phyloP scores from a whole-genome alignment of 345 rosid genomes.

The Euphorbia lathyris region DNA sequence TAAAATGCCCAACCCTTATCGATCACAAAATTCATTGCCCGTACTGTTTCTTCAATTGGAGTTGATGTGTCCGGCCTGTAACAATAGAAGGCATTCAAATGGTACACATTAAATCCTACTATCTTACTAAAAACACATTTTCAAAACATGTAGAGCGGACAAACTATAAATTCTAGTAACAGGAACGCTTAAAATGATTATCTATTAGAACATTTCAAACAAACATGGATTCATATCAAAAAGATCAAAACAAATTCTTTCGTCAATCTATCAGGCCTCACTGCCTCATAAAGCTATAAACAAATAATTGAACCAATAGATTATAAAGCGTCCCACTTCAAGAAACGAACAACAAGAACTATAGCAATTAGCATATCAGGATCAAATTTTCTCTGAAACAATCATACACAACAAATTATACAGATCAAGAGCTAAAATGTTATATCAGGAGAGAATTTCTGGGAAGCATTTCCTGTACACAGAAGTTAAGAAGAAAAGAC shows the following conservation, averaged over 20 bases:
- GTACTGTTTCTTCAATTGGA: slow-evolving; percentile 94
- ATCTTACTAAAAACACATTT: neutral
- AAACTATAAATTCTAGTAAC: neutral
- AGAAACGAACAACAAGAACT: neutral
- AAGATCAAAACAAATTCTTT: neutral
- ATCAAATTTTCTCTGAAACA: neutral
- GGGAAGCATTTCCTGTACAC: neutral
- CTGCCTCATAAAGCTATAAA: neutral
- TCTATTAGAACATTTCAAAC: neutral
- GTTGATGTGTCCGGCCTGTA: slow-evolving; percentile 82
- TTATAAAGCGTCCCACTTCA: neutral
- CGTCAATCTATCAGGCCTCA: neutral
- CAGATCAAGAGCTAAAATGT: neutral
- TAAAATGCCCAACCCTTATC: slow-evolving; percentile 99
- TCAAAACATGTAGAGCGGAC: neutral
- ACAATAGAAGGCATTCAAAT: slow-evolving; percentile 11
- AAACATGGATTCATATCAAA: neutral
- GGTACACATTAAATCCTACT: neutral
- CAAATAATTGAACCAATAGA: neutral
- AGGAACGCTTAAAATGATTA: neutral
- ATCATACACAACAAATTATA: neutral
- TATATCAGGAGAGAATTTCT: neutral
- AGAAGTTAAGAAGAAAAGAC: neutral
- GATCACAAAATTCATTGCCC: slow-evolving; percentile 91
- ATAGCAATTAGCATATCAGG: neutral